Conservation (phyloP, 306 rosid genomes). For the Geum urbanum region DNA sequence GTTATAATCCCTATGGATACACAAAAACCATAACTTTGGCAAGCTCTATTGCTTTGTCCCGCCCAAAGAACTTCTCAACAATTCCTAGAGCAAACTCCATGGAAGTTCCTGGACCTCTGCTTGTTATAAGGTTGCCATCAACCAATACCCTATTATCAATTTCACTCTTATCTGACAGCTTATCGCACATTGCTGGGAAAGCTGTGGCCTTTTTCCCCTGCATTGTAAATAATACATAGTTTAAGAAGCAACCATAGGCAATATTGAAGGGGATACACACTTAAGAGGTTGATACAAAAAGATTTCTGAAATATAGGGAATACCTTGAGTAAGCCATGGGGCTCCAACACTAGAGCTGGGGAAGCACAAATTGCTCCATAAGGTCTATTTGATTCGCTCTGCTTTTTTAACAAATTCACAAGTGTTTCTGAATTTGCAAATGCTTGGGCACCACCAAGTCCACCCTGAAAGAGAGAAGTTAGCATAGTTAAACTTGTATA, state of each 20-base stretch:
- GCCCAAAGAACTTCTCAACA: slow-evolving; percentile 77
- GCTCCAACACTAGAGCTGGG: slow-evolving; percentile 86
- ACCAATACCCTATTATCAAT: slow-evolving; percentile 72
- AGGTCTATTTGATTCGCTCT: slow-evolving; percentile 62
- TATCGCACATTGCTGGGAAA: slow-evolving; percentile 62
- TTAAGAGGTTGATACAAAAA: not conserved
- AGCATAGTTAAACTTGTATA: slow-evolving; percentile 8
- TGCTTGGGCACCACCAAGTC: slow-evolving; percentile 91
- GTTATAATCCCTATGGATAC: slow-evolving; percentile 19
- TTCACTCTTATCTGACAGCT: slow-evolving; percentile 73
- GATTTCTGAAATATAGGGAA: not conserved
- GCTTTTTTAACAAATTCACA: slow-evolving; percentile 63
- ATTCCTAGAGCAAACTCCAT: slow-evolving; percentile 71
- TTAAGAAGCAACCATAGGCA: not conserved
- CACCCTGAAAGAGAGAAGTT: slow-evolving; percentile 58
- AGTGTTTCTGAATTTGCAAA: slow-evolving; percentile 75
- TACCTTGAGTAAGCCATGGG: slow-evolving; percentile 90
- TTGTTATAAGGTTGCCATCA: slow-evolving; percentile 79
- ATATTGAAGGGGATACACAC: not conserved
- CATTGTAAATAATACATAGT: not conserved
- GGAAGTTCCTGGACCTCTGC: slow-evolving; percentile 86
- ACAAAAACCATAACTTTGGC: slow-evolving; percentile 51
- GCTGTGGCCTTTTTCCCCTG: slow-evolving; percentile 85
- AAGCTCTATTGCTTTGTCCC: slow-evolving; percentile 48
- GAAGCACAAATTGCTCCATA: slow-evolving; percentile 98